Conservation (phyloP, 148 eudicot species). For the Heliamphora exappendiculata region DNA sequence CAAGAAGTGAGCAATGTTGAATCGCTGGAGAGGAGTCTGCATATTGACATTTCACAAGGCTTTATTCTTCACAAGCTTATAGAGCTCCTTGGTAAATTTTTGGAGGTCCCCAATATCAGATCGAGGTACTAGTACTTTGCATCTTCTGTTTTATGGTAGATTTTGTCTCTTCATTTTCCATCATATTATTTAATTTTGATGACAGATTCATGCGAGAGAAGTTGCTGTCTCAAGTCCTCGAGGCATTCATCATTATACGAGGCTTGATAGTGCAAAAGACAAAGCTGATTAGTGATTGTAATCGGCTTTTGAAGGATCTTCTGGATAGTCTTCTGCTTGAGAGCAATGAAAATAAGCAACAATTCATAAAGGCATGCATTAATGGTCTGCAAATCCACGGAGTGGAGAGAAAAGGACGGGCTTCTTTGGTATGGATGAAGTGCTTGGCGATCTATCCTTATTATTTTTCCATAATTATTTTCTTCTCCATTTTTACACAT, state of each 20-base stretch:
- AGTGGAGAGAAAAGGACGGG: slow-evolving; percentile 80
- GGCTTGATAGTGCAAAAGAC: slow-evolving; percentile 98
- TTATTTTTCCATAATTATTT: background rate
- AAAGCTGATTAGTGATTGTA: slow-evolving; percentile 92
- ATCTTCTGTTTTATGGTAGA: slow-evolving; percentile 5
- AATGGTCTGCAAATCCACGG: slow-evolving; percentile 83
- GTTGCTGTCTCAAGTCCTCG: slow-evolving; percentile 86
- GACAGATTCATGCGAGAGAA: slow-evolving; percentile 86
- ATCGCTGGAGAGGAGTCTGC: slow-evolving; percentile 91
- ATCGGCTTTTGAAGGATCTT: slow-evolving; percentile 79
- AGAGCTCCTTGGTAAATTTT: slow-evolving; percentile 95
- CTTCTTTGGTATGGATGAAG: slow-evolving; percentile 57
- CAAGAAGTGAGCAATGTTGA: slow-evolving; percentile 85
- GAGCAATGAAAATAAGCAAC: slow-evolving; percentile 87
- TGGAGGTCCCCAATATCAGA: slow-evolving; percentile 95
- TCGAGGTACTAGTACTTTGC: slow-evolving; percentile 53
- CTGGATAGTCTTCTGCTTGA: slow-evolving; percentile 92
- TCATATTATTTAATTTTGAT: slow-evolving; percentile 11
- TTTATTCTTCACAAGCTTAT: slow-evolving; percentile 97
- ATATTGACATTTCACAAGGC: slow-evolving; percentile 94
- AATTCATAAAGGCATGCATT: slow-evolving; percentile 87
- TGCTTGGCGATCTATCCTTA: background rate
- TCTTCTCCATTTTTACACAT: slow-evolving; percentile 2
- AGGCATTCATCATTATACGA: slow-evolving; percentile 87
- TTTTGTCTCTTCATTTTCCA: slow-evolving; percentile 7